phyloP scores from a whole-genome alignment of 2,329 filamentous ascomycete genomes.

The Sclerotinia borealis region DNA sequence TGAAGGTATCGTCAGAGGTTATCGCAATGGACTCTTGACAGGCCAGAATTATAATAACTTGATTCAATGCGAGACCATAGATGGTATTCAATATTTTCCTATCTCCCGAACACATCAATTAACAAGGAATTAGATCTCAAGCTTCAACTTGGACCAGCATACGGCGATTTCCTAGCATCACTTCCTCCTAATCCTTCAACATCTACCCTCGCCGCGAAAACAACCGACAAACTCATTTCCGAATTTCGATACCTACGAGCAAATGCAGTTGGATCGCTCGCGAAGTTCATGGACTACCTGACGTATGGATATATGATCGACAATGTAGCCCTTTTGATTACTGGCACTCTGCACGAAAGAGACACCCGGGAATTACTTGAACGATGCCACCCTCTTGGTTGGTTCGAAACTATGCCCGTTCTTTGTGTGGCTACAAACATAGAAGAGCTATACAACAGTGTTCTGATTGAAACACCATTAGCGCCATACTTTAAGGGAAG shows the following conservation, averaged over 20 bases:
- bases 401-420: slow-evolving; percentile 98
- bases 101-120: background rate
- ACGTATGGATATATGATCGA: slow-evolving; percentile 99
- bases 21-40: slow-evolving; percentile 89
- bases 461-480: slow-evolving; percentile 91
- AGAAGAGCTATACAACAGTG: slow-evolving; percentile 97
- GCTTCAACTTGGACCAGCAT: slow-evolving; percentile 91
- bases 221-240: slow-evolving; percentile 94
- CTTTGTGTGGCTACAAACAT: slow-evolving; percentile 97
- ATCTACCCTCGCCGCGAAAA: slow-evolving; percentile 87
- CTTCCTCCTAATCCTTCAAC: slow-evolving; percentile 96
- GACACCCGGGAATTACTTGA: slow-evolving; percentile 94
- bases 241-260: slow-evolving; percentile 96
- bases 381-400: slow-evolving; percentile 91
- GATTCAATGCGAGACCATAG: slow-evolving; percentile 95
- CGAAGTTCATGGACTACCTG: slow-evolving; percentile 95
- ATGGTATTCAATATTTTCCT: slow-evolving; percentile 53
- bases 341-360: slow-evolving; percentile 92
- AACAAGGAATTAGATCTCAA: slow-evolving; percentile 68
- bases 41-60: slow-evolving; percentile 89
- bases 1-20: slow-evolving; percentile 95
- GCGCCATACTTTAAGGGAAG: slow-evolving; percentile 97
- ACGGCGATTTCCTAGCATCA: slow-evolving; percentile 91
- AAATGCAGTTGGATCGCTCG: slow-evolving; percentile 83
- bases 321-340: slow-evolving; percentile 96